phyloP scores from a whole-genome alignment of 768 basidiomycete genomes.

The Pleurotus ostreatus region DNA sequence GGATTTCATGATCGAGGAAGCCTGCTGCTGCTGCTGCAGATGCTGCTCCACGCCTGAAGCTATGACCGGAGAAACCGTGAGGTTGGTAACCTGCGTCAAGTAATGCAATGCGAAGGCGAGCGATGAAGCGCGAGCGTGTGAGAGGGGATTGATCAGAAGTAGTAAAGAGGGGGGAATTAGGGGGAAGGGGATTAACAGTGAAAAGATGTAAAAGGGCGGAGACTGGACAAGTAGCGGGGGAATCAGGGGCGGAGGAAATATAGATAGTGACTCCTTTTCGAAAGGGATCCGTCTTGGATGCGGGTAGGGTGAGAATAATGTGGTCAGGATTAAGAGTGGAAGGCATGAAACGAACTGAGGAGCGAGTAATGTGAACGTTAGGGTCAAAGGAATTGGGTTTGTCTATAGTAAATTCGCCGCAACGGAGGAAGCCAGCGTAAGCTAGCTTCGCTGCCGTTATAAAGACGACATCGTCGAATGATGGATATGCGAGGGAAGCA shows the following conservation, averaged over 20 bases:
- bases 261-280: constrained; percentile 10
- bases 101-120: not conserved
- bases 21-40: constrained; percentile 25
- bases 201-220: not conserved
- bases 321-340: too few species aligned
- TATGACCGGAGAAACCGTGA: constrained; percentile 20
- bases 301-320: constrained; percentile 17
- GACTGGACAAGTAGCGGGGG: not conserved
- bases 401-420: too few species aligned
- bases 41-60: constrained; percentile 24
- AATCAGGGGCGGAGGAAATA: constrained; percentile 16
- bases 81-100: not conserved
- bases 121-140: not conserved
- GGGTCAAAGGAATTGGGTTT: too few species aligned
- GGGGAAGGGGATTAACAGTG: not conserved
- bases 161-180: not conserved
- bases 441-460: constrained; percentile 16
- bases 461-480: constrained; percentile 9
- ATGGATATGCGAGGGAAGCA: constrained; percentile 7
- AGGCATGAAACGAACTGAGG: too few species aligned
- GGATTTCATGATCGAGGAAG: constrained; percentile 29
- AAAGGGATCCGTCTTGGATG: constrained; percentile 35
- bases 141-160: not conserved
- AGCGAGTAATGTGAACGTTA: too few species aligned
- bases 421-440: constrained; percentile 8